A percentile compares a stretch with the other conserved stretches of the same genome.
phyloP scores from a whole-genome alignment of 1,284 basidiomycete genomes.

The Ceratobasidium papillatum region DNA sequence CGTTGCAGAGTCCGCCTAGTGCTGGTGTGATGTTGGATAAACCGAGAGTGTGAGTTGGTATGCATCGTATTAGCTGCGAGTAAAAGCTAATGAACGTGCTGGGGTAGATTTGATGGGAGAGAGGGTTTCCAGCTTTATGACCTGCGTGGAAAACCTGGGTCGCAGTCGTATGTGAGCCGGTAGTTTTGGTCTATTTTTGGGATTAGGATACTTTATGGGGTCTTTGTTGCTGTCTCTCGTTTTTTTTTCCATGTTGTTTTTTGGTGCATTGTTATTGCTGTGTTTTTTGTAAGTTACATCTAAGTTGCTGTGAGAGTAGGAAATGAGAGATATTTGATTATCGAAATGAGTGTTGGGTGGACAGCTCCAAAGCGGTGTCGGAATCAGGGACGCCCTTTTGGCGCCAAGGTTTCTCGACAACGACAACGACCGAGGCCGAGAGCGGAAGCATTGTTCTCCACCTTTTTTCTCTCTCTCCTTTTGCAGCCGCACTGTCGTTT shows the following conservation, averaged over 20 bases:
- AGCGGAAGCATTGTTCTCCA: neutral
- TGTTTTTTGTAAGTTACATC: neutral
- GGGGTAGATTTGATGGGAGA: constrained; percentile 18
- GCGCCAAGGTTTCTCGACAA: constrained; percentile 22
- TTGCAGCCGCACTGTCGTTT: neutral
- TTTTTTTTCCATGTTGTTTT: neutral
- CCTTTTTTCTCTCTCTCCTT: neutral
- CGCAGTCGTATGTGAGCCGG: constrained; percentile 14
- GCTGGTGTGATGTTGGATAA: neutral
- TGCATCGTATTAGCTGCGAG: neutral
- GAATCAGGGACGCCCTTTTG: constrained; percentile 12
- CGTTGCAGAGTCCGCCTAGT: neutral
- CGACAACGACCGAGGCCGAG: neutral
- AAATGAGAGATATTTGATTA: too few species aligned
- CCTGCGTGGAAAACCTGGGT: constrained; percentile 15
- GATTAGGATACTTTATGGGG: neutral
- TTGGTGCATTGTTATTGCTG: neutral
- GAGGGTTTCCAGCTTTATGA: constrained; percentile 38
- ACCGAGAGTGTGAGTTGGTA: constrained; percentile 21
- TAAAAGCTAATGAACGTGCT: neutral
- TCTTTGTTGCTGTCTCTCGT: neutral
- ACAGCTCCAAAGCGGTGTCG: neutral
- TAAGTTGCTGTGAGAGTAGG: neutral
- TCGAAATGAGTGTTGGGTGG: too few species aligned
- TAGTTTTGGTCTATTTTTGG: constrained; percentile 7